Conservation (phyloP, 2,329 filamentous ascomycete genomes). For the Myriosclerotinia duriaeana region DNA sequence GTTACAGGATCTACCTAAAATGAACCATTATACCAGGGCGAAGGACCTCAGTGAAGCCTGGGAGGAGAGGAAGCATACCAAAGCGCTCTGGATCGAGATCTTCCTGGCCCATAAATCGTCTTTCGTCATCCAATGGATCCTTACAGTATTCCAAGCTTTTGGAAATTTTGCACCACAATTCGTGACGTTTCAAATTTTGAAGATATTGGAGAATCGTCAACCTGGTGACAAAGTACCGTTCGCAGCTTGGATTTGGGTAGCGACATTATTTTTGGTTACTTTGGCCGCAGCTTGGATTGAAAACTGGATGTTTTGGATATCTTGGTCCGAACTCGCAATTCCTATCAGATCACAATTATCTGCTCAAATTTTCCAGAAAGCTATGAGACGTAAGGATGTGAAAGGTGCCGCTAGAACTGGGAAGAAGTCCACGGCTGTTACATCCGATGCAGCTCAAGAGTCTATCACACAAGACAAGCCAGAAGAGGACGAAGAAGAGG, state of each 20-base stretch:
- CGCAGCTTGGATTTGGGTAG: slow-evolving; percentile 67
- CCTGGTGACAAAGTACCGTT: slow-evolving; percentile 48
- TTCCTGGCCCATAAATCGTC: slow-evolving; percentile 55
- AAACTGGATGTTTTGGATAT: slow-evolving; percentile 65
- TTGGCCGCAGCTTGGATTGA: slow-evolving; percentile 58
- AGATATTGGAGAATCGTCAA: slow-evolving; percentile 58
- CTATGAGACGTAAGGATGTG: slow-evolving; percentile 73
- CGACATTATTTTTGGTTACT: slow-evolving; percentile 60
- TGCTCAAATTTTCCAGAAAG: slow-evolving; percentile 73
- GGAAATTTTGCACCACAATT: slow-evolving; percentile 67
- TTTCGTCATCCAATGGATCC: slow-evolving; percentile 58
- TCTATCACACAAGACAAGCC: slow-evolving; percentile 35
- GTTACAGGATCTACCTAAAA: slow-evolving; percentile 59
- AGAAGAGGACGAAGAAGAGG: slow-evolving; percentile 44
- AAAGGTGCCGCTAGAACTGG: slow-evolving; percentile 57
- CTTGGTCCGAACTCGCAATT: slow-evolving; percentile 60
- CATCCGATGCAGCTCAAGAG: slow-evolving; percentile 33
- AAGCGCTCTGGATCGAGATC: slow-evolving; percentile 60
- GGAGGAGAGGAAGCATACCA: slow-evolving; percentile 48
- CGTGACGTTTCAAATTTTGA: slow-evolving; percentile 64
- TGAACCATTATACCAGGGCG: slow-evolving; percentile 56
- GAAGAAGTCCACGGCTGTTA: slow-evolving; percentile 39
- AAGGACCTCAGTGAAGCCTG: slow-evolving; percentile 52
- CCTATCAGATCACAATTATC: slow-evolving; percentile 69
- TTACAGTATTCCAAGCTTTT: slow-evolving; percentile 46